Evolutionary conservation across 2,329 filamentous ascomycete species (phyloP), one percentile per base, ranked within the genome.

Genomic region (Ceratocystis cacaofunesta): DNA sequence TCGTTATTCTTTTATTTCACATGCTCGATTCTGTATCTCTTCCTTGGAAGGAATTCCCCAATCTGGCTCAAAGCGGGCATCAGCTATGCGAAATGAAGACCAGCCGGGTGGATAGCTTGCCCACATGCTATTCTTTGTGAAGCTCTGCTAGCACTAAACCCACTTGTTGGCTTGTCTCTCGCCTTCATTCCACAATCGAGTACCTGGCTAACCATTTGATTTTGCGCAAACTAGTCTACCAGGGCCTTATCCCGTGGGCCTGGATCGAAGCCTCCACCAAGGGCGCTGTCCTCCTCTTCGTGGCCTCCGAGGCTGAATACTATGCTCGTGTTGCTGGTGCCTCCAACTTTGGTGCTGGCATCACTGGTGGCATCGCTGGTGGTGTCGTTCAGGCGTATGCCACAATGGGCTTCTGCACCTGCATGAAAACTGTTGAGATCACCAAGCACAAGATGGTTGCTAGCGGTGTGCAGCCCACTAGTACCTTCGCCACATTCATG

Each of bases 211-310:
- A 57, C 22, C 28, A 70, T 58, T 61, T 68, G 48, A 58, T 48
- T 46, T 55, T 70, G 65, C 22, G 5, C 28, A 17, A 57, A 57
- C 15, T 74, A 97, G 92, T 96, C 82, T 99, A 96, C 83, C 94
- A 99, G 82, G 94, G 94, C 77, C 89, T 99, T 72, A 97, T 99
- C 76, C 94, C 94, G 70, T 96, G 92, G 92, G 94, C 94, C 78
- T 99, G 94, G 94, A 97, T 99, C 79, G 94, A 99, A 84, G 94
- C 94, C 75, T 97, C 92, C 74, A 97, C 94, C 79, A 99, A 99
- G 81, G 94, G 94, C 76, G 94, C 94, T 72, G 94, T 99, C 72
- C 89, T 99, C 74, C 89, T 99, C 77, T 99, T 99, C 80, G 92
- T 99, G 76, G 94, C 94, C 71, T 95, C 92, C 72, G 94, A 99